Evolutionary conservation across 2,329 filamentous ascomycete species (phyloP).

Genomic region (Trichoderma sp.): DNA sequence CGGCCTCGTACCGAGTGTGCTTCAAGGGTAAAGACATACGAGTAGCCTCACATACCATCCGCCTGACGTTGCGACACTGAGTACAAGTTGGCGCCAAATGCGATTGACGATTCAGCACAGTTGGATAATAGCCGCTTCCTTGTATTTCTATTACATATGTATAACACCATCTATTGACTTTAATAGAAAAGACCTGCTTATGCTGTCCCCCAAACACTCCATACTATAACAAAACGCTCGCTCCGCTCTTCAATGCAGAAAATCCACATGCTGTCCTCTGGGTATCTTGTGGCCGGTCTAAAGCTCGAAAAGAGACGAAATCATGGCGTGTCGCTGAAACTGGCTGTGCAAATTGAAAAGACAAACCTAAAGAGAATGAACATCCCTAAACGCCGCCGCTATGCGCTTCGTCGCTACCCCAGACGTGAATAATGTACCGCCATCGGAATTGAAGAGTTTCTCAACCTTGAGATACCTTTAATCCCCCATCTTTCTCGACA

Average conservation of each 20-base stretch:
- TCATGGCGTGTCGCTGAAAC: not conserved
- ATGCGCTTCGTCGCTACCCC: not conserved
- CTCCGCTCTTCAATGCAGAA: not conserved
- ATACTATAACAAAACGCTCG: not conserved
- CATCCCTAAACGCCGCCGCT: not conserved
- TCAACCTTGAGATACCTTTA: not conserved
- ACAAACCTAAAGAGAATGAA: not conserved
- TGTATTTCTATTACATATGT: not conserved
- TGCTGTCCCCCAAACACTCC: not conserved
- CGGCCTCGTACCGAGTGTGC: not conserved
- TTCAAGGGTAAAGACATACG: not conserved
- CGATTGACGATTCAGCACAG: not conserved
- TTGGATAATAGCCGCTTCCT: not conserved
- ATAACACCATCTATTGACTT: not conserved
- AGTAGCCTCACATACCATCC: not conserved
- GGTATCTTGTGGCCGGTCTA: not conserved
- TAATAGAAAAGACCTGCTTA: not conserved
- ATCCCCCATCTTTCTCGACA: not conserved
- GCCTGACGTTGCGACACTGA: not conserved
- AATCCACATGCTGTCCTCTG: not conserved
- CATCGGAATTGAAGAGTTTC: not conserved
- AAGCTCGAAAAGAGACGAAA: not conserved
- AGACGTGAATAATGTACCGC: not conserved
- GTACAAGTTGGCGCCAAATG: not conserved
- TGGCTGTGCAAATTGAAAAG: not conserved